Conservation (phyloP, 2,329 filamentous ascomycete species). For the Hawksworthiomyces lignivorus region DNA sequence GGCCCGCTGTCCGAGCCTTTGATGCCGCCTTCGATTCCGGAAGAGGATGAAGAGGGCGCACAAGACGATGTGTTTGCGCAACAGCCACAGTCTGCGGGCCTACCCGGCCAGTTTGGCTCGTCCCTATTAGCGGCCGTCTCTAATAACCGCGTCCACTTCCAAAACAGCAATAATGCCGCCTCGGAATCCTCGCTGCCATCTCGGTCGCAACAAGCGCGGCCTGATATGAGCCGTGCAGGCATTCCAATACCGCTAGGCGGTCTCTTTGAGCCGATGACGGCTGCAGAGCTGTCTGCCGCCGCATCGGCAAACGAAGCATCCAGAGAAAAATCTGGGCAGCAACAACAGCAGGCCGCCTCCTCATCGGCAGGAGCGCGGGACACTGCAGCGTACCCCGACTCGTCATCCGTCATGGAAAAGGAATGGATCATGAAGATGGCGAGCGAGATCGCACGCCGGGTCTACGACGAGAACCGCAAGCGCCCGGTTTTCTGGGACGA, state of each 20-base stretch:
- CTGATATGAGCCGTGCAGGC: conserved; percentile 7
- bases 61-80: not conserved
- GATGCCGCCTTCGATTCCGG: conserved; percentile 47
- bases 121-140: conserved; percentile 6
- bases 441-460: conserved; percentile 77
- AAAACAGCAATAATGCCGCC: not conserved
- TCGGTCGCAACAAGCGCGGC: conserved; percentile 2
- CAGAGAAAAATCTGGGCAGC: not conserved
- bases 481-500: conserved; percentile 47
- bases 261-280: conserved; percentile 10
- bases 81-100: no score
- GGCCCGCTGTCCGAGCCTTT: conserved; percentile 56
- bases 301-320: no score
- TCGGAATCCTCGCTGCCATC: conserved; percentile 2
- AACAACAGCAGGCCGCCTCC: not conserved
- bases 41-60: conserved; percentile 45
- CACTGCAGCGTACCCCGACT: conserved; percentile 28
- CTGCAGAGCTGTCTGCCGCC: no score
- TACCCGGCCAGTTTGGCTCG: no score
- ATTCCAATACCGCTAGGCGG: conserved; percentile 5
- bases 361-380: conserved; percentile 1
- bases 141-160: conserved; percentile 2
- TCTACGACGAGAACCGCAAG: conserved; percentile 74
- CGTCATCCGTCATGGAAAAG: conserved; percentile 62
- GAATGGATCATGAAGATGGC: conserved; percentile 93